Evolutionary conservation across 805 yeast species (phyloP).

Genomic region (Yamadazyma olivae): DNA sequence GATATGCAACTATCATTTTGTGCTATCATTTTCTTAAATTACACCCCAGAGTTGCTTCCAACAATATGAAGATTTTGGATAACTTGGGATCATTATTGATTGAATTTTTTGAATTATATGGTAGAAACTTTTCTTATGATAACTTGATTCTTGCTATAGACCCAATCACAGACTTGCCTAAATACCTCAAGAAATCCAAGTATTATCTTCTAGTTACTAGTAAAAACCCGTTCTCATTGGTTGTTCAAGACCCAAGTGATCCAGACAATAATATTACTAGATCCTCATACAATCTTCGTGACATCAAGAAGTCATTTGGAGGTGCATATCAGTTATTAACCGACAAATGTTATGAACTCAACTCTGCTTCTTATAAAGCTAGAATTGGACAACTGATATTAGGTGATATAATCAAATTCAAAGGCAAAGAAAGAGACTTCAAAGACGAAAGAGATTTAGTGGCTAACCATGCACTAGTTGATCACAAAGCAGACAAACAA

Average conservation of each 20-base stretch:
- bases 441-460: constrained; percentile 69
- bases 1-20: constrained; percentile 87
- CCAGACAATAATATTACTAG: constrained; percentile 78
- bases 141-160: constrained; percentile 66
- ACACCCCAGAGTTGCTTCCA: constrained; percentile 75
- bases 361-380: constrained; percentile 60
- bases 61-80: constrained; percentile 61
- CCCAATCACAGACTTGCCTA: constrained; percentile 47
- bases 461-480: constrained; percentile 53
- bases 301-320: constrained; percentile 79
- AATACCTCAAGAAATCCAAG: constrained; percentile 58
- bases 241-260: constrained; percentile 90
- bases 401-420: constrained; percentile 74
- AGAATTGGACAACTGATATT: constrained; percentile 70
- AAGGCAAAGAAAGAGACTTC: constrained; percentile 73
- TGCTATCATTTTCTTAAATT: constrained; percentile 72
- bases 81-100: constrained; percentile 84
- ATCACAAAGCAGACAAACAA: constrained; percentile 16
- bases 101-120: constrained; percentile 91
- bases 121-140: constrained; percentile 84
- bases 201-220: constrained; percentile 45
- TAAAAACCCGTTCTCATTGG: constrained; percentile 58
- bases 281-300: constrained; percentile 77
- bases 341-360: constrained; percentile 71
- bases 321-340: constrained; percentile 81